Evolutionary conservation across 208 protist species (phyloP).

Genomic region (Trypanosoma lewisi): DNA sequence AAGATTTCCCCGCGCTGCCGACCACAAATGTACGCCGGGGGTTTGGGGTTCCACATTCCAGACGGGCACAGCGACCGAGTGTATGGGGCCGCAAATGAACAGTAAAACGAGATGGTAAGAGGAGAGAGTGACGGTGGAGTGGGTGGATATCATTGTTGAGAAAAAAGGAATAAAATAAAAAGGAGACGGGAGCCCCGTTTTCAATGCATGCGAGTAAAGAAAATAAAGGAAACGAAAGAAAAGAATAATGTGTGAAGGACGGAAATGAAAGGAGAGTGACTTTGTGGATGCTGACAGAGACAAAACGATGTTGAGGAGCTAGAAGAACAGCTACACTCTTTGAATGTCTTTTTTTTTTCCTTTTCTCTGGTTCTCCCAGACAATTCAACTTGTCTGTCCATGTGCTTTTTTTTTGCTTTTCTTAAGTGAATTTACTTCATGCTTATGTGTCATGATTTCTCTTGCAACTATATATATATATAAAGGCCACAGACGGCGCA

Average conservation of each 20-base stretch:
- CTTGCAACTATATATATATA: no score
- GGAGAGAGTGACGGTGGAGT: not conserved
- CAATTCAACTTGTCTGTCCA: not conserved
- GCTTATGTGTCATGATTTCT: no score
- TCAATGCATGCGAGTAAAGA: no score
- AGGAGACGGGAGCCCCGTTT: no score
- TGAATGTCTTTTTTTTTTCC: conserved; percentile 9
- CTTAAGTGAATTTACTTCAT: no score
- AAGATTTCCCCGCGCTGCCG: conserved; percentile 50
- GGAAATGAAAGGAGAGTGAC: not conserved
- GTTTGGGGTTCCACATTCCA: conserved; percentile 16
- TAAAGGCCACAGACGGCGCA: no score
- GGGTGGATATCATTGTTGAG: not conserved
- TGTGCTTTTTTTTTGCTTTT: conserved; percentile 7
- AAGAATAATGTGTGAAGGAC: no score
- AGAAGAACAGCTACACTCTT: not conserved
- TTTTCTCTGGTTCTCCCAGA: no score
- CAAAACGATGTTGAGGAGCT: not conserved
- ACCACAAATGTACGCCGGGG: conserved; percentile 14
- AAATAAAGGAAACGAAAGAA: no score
- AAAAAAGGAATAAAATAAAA: no score
- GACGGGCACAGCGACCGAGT: conserved; percentile 16
- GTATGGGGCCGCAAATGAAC: conserved; percentile 9
- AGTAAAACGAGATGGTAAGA: not conserved
- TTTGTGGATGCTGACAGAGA: not conserved